A percentile compares a stretch with the other conserved stretches of the same genome.
These are phyloP conservation scores for Xylariaceae sp. DNA, from an alignment of 2,329 filamentous ascomycete species.

Conservation along the genomic window DNA sequence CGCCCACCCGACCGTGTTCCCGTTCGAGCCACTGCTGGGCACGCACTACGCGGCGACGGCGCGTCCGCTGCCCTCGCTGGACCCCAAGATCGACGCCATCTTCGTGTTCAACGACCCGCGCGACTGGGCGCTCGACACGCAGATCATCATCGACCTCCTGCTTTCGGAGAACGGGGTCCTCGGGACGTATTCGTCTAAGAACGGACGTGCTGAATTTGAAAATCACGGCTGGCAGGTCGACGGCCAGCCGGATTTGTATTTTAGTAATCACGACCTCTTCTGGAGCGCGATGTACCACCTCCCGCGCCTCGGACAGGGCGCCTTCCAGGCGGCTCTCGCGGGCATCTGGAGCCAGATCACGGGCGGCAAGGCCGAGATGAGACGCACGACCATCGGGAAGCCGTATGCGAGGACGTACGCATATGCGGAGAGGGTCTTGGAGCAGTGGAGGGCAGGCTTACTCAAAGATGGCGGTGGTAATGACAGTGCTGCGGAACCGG, in stretches of 20 bases:
- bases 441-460: constrained; percentile 61
- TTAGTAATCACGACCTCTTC: constrained; percentile 87
- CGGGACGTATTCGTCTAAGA: constrained; percentile 78
- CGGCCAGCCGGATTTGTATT: constrained; percentile 81
- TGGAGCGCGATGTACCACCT: constrained; percentile 88
- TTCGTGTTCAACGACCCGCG: constrained; percentile 96
- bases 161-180: constrained; percentile 79
- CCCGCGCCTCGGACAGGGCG: constrained; percentile 88
- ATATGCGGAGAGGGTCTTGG: constrained; percentile 80
- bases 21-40: constrained; percentile 74
- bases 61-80: constrained; percentile 61
- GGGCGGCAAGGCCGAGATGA: constrained; percentile 61
- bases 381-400: constrained; percentile 80
- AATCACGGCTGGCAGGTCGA: constrained; percentile 84
- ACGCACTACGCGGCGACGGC: constrained; percentile 66
- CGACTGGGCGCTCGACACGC: constrained; percentile 91
- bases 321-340: constrained; percentile 81
- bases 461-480: constrained; percentile 41
- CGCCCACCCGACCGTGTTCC: constrained; percentile 78
- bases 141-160: constrained; percentile 83
- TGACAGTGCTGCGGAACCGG: constrained; percentile 30
- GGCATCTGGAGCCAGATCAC: constrained; percentile 82
- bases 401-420: constrained; percentile 78
- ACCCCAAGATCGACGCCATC: constrained; percentile 81
- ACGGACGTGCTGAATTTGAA: constrained; percentile 68